These are phyloP conservation scores for Petunia hybrid DNA, from an alignment of 305 asterid species.

Conservation along the genomic window DNA sequence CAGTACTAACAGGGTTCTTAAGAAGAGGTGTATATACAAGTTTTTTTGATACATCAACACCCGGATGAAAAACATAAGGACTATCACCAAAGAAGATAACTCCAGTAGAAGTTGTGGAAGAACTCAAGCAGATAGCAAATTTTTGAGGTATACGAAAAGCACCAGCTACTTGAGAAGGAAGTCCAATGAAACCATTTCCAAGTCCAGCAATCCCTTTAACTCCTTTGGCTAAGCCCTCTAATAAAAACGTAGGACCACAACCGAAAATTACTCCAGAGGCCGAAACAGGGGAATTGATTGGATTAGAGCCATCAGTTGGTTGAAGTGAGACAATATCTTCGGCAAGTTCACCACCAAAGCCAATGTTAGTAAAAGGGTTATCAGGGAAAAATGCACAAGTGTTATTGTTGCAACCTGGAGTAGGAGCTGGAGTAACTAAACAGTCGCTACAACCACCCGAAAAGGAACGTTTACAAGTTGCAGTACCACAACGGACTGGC, in stretches of 20 bases:
- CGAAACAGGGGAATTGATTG: slow-evolving; percentile 31
- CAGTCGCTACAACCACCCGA: slow-evolving; percentile 3
- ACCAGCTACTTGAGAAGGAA: slow-evolving; percentile 44
- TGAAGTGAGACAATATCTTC: slow-evolving; percentile 43
- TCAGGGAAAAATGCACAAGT: slow-evolving; percentile 42
- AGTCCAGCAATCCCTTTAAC: slow-evolving; percentile 52
- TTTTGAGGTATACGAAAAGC: slow-evolving; percentile 37
- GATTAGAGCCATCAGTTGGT: slow-evolving; percentile 48
- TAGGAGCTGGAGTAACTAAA: slow-evolving; percentile 31
- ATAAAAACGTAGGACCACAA: slow-evolving; percentile 40
- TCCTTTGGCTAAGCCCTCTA: slow-evolving; percentile 39
- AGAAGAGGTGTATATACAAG: slow-evolving; percentile 54
- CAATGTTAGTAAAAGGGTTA: slow-evolving; percentile 8
- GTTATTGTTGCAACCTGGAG: slow-evolving; percentile 48
- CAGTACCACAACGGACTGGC: slow-evolving; percentile 24
- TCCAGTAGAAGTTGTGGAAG: slow-evolving; percentile 39
- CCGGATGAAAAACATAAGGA: slow-evolving; percentile 50
- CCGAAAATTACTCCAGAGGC: slow-evolving; percentile 32
- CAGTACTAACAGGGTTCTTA: slow-evolving; percentile 44
- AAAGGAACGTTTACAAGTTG: not conserved
- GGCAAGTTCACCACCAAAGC: slow-evolving; percentile 41
- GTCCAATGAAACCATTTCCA: slow-evolving; percentile 41
- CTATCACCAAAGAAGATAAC: slow-evolving; percentile 49
- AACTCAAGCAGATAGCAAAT: slow-evolving; percentile 49
- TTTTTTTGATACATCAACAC: slow-evolving; percentile 27